Percentiles rank a stretch among this genome's conserved stretches.
These are phyloP conservation scores for Tubosaeta sp. DNA, from an alignment of 768 basidiomycete genomes.

Conservation along the genomic window DNA sequence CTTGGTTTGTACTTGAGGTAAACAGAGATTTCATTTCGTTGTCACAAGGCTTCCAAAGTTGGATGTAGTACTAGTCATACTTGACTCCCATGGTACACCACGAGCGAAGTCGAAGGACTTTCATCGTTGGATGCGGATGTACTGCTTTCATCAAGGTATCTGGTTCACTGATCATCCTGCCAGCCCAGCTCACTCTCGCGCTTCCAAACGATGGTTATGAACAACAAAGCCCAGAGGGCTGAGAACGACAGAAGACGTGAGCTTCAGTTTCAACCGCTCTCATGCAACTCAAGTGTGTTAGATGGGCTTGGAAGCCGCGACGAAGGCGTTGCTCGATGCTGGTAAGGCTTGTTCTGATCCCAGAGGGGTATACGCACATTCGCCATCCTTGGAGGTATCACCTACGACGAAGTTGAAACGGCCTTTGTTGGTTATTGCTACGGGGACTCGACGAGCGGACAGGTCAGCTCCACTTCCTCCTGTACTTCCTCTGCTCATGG, in stretches of 20 bases:
- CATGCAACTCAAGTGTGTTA: constrained; percentile 22
- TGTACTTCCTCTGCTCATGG: background rate
- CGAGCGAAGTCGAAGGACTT: constrained; percentile 39
- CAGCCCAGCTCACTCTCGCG: no score
- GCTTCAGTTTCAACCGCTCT: constrained; percentile 10
- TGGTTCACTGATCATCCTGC: background rate
- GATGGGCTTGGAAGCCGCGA: constrained; percentile 87
- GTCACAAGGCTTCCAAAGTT: no score
- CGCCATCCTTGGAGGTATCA: constrained; percentile 51
- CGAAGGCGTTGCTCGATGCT: constrained; percentile 83
- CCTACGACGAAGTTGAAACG: constrained; percentile 69
- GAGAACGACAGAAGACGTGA: constrained; percentile 69
- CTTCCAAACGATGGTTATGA: background rate
- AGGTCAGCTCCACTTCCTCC: constrained; percentile 39
- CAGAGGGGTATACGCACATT: background rate
- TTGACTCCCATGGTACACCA: no score
- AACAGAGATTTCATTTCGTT: no score
- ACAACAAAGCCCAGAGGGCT: constrained; percentile 54
- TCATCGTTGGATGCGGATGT: constrained; percentile 69
- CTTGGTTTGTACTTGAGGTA: no score
- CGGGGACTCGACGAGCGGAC: constrained; percentile 75
- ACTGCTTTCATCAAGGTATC: constrained; percentile 78
- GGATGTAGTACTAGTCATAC: no score
- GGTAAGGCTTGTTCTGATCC: constrained; percentile 31
- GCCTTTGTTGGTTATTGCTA: constrained; percentile 79